Evolutionary conservation across 2,329 filamentous ascomycete species (phyloP), one percentile per base, ranked within the genome.

Genomic region (Pseudogymnoascus sp.): DNA sequence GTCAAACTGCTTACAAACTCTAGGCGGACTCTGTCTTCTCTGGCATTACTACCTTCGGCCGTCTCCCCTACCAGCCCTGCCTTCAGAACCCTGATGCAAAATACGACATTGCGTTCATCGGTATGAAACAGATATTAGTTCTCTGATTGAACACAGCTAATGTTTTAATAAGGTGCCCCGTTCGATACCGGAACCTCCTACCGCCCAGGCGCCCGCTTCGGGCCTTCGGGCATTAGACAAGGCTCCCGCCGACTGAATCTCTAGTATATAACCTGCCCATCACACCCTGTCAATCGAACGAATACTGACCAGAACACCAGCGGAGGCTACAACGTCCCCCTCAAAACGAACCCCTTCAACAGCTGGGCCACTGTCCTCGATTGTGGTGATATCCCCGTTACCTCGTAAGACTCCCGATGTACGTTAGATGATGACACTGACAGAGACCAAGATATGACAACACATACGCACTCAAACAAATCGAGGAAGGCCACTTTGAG

Each of bases 141-240:
- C 63, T 70, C 60, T 68, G 25, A 56, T 12, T 7, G 5, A 10
- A 66, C 11, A 18, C 7, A 10, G 16, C n/a, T 31, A 14, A 42
- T 42, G 40, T 21, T 42, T 18, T 38, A 42, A 42, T 11, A 66
- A 89, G 88, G 88, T 46, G 90, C 89, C 42, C 90, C 91, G 0
- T 95, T 95, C 69, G 91, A 96, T 73, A 93, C 91, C 0, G 90
- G 90, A 61, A 95, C 90, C 25, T 93, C 89, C 0, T 96, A 96
- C 76, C 81, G 90, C 61, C 91, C 90, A 2, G 90, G 91, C 68
- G 91, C 91, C 65, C 84, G 91, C 37, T 96, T 96, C 69, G 91
- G 91, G 0, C 91, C 91, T 8, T 90, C 87, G 34, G 90, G 90
- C 59, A 93, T 95, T 70, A 85, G 91, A 73, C 91, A 95, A 81